Conservation (phyloP, 2,329 filamentous ascomycete species). For the Xylaria sp. region DNA sequence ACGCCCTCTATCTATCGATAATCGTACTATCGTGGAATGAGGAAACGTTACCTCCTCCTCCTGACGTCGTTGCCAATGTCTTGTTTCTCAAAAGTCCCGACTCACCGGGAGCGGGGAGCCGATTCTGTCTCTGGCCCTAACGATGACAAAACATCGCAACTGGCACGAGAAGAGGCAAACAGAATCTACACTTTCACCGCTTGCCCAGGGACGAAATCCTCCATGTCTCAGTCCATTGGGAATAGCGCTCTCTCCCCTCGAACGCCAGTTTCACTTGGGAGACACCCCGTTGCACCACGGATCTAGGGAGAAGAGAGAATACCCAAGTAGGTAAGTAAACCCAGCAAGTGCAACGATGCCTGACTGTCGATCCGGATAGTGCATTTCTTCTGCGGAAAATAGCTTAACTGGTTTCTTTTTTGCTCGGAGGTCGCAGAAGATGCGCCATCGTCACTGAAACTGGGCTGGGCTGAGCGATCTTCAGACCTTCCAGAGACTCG, state of each 20-base stretch:
- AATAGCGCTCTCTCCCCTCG: not conserved
- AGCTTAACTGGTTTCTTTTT: not conserved
- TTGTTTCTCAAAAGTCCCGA: not conserved
- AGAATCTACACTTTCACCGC: not conserved
- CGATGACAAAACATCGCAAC: not conserved
- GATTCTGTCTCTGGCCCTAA: not conserved
- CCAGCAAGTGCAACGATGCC: not conserved
- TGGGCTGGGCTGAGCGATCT: not conserved
- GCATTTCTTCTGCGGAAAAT: not conserved
- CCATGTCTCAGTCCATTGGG: not conserved
- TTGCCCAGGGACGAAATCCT: not conserved
- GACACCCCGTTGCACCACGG: not conserved
- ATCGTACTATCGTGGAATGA: not conserved
- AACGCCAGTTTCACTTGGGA: not conserved
- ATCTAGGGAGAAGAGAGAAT: not conserved
- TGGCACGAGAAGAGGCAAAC: not conserved
- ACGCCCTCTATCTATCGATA: not conserved
- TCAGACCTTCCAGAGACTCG: not conserved
- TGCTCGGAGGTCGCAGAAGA: not conserved
- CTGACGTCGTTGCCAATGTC: not conserved
- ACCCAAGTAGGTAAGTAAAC: too few species aligned
- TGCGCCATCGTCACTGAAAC: not conserved
- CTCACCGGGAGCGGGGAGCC: not conserved
- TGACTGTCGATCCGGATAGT: too few species aligned
- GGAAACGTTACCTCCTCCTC: not conserved